Conservation (phyloP, 2,329 filamentous ascomycete species). For the Raffaelea ambrosiae region DNA sequence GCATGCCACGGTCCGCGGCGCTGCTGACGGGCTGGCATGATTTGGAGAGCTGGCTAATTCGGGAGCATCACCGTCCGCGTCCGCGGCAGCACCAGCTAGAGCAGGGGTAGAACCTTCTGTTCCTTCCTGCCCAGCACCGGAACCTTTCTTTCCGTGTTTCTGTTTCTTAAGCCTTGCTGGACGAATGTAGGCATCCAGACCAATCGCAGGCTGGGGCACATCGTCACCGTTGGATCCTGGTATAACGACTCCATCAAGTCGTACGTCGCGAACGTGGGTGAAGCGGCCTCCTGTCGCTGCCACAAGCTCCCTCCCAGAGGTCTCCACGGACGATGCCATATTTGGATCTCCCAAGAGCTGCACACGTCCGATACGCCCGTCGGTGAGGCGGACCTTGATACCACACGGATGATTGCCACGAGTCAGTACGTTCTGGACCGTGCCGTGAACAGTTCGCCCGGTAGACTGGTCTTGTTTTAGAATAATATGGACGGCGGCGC, state of each 20-base stretch:
- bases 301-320: too few species aligned
- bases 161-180: conserved; percentile 17
- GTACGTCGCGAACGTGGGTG: neutral
- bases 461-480: conserved; percentile 70
- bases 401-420: conserved; percentile 67
- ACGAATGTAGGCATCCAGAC: conserved; percentile 40
- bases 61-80: too few species aligned
- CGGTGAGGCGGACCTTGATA: conserved; percentile 66
- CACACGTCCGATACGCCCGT: conserved; percentile 66
- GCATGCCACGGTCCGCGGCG: conserved; percentile 31
- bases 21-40: neutral
- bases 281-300: too few species aligned
- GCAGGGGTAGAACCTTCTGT: too few species aligned
- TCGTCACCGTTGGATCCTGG: conserved; percentile 6
- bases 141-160: conserved; percentile 7
- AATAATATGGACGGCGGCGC: conserved; percentile 61
- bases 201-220: conserved; percentile 31
- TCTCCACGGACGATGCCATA: too few species aligned
- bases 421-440: conserved; percentile 60
- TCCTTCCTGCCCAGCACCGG: too few species aligned
- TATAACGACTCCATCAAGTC: neutral
- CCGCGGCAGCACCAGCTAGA: too few species aligned
- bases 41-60: conserved; percentile 3
- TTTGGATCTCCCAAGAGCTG: conserved; percentile 49
- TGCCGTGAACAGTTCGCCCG: conserved; percentile 59